Percentiles rank a stretch among this genome's conserved stretches.
Evolutionary conservation across 192 early-diverging fungal species (phyloP).

Genomic region (Geranomyces michiganensis): DNA sequence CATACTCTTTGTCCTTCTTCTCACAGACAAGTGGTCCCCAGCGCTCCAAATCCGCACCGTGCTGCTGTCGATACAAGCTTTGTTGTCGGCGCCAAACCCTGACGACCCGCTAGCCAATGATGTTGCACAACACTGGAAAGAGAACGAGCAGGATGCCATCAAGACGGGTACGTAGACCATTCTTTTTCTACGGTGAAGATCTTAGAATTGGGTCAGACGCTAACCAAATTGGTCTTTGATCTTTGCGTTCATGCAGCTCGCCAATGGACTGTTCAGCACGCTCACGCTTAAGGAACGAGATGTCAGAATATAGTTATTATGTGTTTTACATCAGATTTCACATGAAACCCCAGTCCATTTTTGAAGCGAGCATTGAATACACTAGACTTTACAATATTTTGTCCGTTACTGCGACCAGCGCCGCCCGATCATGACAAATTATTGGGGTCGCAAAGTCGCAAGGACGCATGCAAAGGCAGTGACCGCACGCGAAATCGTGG

Average conservation of each 20-base stretch:
- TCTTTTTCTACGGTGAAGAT: no score
- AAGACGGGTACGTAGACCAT: slow-evolving; percentile 58
- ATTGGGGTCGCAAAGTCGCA: no score
- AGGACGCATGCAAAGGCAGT: no score
- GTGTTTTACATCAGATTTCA: no score
- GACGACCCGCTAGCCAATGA: slow-evolving; percentile 98
- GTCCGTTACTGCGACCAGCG: no score
- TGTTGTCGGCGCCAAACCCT: slow-evolving; percentile 96
- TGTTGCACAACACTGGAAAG: slow-evolving; percentile 99
- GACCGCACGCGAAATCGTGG: no score
- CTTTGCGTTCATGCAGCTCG: slow-evolving; percentile 37
- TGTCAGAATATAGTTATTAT: neutral
- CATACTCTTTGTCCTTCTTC: neutral
- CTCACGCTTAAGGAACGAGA: slow-evolving; percentile 14
- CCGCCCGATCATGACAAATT: no score
- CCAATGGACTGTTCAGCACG: slow-evolving; percentile 35
- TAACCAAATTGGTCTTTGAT: neutral
- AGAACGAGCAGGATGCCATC: slow-evolving; percentile 91
- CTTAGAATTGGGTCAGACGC: neutral
- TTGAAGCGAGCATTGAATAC: no score
- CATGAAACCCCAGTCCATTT: no score
- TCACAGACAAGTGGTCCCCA: slow-evolving; percentile 95
- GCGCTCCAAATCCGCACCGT: slow-evolving; percentile 98
- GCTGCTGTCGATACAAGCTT: slow-evolving; percentile 93
- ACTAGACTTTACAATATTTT: no score